phyloP scores from a whole-genome alignment of 208 protist species.

The Acanthamoeba royreba region DNA sequence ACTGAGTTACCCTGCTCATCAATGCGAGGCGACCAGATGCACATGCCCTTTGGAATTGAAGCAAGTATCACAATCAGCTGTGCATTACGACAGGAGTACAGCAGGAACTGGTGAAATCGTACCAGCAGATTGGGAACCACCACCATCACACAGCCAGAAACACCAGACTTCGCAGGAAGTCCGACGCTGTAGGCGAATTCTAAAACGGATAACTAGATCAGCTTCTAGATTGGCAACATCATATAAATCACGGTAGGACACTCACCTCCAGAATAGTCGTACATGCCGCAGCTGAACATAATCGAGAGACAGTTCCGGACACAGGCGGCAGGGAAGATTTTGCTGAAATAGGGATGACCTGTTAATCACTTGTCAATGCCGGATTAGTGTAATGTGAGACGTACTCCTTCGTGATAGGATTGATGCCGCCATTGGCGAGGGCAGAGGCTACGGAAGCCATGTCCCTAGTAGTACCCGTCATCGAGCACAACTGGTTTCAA shows the following conservation, averaged over 20 bases:
- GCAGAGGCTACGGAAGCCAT: constrained; percentile 66
- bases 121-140: constrained; percentile 63
- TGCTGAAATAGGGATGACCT: background rate
- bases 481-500: constrained; percentile 52
- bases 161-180: constrained; percentile 58
- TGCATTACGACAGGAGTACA: too few species aligned
- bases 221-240: too few species aligned
- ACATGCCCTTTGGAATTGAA: constrained; percentile 54
- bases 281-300: constrained; percentile 56
- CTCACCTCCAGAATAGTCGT: constrained; percentile 48
- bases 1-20: constrained; percentile 61
- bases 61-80: background rate
- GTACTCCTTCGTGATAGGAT: constrained; percentile 61
- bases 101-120: background rate
- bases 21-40: constrained; percentile 62
- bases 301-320: constrained; percentile 43
- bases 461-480: constrained; percentile 38
- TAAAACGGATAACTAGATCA: too few species aligned
- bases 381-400: background rate
- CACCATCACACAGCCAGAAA: constrained; percentile 63
- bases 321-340: background rate
- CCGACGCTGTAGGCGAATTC: constrained; percentile 52
- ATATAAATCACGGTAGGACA: background rate
- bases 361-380: background rate
- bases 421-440: constrained; percentile 66